Evolutionary conservation across 129 eudicot species (phyloP).

Genomic region (Escallonia rubra): DNA sequence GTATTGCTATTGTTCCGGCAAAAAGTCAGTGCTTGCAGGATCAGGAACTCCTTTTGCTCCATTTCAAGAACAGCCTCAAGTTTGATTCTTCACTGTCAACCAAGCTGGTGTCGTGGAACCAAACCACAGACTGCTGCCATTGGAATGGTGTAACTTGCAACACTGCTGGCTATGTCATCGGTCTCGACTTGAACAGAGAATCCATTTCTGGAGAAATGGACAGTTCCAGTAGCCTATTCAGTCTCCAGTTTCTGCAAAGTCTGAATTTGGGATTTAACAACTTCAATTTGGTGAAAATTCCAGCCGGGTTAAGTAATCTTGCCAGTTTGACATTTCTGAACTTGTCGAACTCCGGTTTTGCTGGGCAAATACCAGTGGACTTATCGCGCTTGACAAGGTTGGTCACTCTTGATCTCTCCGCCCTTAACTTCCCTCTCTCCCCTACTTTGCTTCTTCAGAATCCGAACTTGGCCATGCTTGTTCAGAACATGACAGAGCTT

Average conservation of each 20-base stretch:
- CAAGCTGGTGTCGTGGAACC: conserved; percentile 19
- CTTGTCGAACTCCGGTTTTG: conserved; percentile 22
- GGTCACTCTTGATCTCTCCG: conserved; percentile 54
- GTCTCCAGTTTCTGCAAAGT: conserved; percentile 18
- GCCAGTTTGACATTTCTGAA: conserved; percentile 19
- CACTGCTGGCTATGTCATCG: conserved; percentile 10
- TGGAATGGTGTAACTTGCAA: conserved; percentile 25
- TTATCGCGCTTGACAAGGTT: conserved; percentile 32
- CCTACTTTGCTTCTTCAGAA: conserved; percentile 11
- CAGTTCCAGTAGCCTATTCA: conserved; percentile 13
- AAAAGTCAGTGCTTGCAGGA: conserved; percentile 16
- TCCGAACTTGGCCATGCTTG: conserved; percentile 28
- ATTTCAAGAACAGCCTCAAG: conserved; percentile 2
- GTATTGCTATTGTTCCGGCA: background rate
- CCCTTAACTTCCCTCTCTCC: background rate
- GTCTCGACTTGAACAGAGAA: conserved; percentile 11
- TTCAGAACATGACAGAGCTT: conserved; percentile 28
- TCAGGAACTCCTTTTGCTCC: conserved; percentile 21
- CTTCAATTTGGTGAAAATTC: conserved; percentile 6
- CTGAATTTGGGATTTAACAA: conserved; percentile 22
- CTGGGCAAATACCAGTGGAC: conserved; percentile 22
- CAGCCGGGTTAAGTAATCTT: conserved; percentile 16
- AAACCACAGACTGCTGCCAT: conserved; percentile 17
- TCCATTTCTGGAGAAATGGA: background rate
- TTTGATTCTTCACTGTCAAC: conserved; percentile 9